Evolutionary conservation across 164 flowering plant species (phyloP).

Genomic region (Cinnamomum micranthum): DNA sequence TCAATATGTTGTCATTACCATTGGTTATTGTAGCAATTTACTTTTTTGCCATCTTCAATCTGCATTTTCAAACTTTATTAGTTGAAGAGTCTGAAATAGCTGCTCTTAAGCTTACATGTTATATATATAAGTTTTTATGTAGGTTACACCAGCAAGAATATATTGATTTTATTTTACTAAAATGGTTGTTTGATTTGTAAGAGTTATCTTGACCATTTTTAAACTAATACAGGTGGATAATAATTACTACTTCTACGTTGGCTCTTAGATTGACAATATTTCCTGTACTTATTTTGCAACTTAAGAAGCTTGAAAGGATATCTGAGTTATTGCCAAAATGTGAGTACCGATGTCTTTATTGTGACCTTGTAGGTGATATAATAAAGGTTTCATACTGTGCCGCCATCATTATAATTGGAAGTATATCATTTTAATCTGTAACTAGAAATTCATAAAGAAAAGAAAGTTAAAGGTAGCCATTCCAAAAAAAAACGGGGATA

Average conservation of each 20-base stretch:
- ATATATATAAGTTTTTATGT: background rate
- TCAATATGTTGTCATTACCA: background rate
- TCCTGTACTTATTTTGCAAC: conserved; percentile 60
- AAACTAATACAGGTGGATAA: conserved; percentile 63
- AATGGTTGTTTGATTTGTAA: background rate
- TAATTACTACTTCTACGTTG: conserved; percentile 70
- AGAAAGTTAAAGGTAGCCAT: no score
- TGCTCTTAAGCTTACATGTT: background rate
- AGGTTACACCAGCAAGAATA: no score
- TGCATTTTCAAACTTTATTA: background rate
- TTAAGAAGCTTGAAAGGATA: conserved; percentile 53
- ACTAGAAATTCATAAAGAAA: no score
- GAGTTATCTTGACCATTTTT: background rate
- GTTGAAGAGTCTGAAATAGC: background rate
- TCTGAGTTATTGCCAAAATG: conserved; percentile 64
- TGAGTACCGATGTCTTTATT: conserved; percentile 27
- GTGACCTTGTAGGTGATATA: background rate
- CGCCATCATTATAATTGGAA: background rate
- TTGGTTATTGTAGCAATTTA: background rate
- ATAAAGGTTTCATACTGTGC: background rate
- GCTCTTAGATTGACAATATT: conserved; percentile 56
- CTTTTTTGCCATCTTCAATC: background rate
- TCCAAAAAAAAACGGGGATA: no score
- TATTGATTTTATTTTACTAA: background rate
- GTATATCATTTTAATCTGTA: no score